Evolutionary conservation across 2,329 filamentous ascomycete genomes (phyloP), one percentile per base, ranked within the genome.

Genomic region (Epichloe elymi): DNA sequence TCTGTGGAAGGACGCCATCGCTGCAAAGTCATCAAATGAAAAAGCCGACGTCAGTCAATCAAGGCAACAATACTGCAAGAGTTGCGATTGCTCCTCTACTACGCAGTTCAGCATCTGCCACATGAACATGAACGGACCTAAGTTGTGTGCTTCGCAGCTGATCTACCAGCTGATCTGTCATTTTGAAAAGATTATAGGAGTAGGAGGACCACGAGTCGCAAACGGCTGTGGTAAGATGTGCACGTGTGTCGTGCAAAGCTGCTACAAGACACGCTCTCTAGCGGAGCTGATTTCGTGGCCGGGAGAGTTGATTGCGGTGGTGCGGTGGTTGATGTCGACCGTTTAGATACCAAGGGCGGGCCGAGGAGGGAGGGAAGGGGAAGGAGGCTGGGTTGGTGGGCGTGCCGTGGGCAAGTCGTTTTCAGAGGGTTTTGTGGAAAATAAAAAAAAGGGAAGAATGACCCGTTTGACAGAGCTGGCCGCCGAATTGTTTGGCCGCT

Each of bases 121-220:
- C 20, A 15, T 39, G n/a, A n/a, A 30, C n/a, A 17, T 26, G 17
- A 52, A 59, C 68, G 58, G 57, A 73, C 68, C 67, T 69, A 53
- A 73, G 60, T 60, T 66, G 64, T 55, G 67, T 64, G 56, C 60
- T 66, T 63, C 67, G 67, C 57, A 73, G 63, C 65, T 70, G 66
- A 53, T 73, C 69, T 65, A 65, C 67, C 58, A 73, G 63, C 63
- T 70, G 67, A 61, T 72, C 70, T 59, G 70, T 63, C 70, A 73
- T 73, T 62, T 59, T 63, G 57, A 58, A 14, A 38, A 43, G 7
- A 42, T 41, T 60, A 56, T 60, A 56, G 26, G 26, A 30, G 26
- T 30, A 10, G 57, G 55, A 56, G 55, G 60, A 60, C 55, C 53
- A 56, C 49, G 51, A 55, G 52, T 50, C 51, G 56, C 44, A 54